Evolutionary conservation across 192 early-diverging fungal species (phyloP).

Genomic region (Gigaspora rosea): DNA sequence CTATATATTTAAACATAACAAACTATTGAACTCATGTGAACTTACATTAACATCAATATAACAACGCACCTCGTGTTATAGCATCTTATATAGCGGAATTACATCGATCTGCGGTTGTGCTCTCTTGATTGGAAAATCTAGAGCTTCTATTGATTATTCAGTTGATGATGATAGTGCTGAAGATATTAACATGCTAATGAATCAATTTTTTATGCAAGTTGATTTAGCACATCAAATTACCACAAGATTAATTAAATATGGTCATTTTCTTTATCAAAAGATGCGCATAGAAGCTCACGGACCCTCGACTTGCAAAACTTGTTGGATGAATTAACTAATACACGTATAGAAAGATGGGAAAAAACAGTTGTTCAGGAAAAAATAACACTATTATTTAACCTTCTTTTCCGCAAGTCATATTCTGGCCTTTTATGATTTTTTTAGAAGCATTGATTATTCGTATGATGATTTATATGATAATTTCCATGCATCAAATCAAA

Average conservation of each 20-base stretch:
- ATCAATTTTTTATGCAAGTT: slow-evolving; percentile 18
- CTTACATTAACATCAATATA: not conserved
- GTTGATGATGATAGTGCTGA: not conserved
- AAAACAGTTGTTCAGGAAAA: not conserved
- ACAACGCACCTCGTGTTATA: too few relatives aligned
- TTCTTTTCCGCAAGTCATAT: slow-evolving; percentile 3
- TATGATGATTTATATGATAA: too few relatives aligned
- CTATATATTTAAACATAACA: slow-evolving; percentile 25
- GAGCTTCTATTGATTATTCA: too few relatives aligned
- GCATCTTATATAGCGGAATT: slow-evolving; percentile 13
- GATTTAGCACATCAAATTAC: slow-evolving; percentile 17
- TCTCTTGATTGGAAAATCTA: slow-evolving; percentile 13
- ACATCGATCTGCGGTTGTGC: slow-evolving; percentile 22
- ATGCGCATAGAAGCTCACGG: not conserved
- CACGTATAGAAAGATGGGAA: not conserved
- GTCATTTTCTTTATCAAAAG: not conserved
- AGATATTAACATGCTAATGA: not conserved
- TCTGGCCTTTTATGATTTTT: slow-evolving; percentile 12
- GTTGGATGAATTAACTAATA: not conserved
- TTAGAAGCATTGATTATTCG: not conserved
- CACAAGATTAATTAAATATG: not conserved
- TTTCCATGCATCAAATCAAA: too few relatives aligned
- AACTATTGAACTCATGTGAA: not conserved
- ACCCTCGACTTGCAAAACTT: not conserved
- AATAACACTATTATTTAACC: slow-evolving; percentile 10